Evolutionary conservation across 139 green algal genomes (phyloP).

Genomic region (Bryopsis sp.): DNA sequence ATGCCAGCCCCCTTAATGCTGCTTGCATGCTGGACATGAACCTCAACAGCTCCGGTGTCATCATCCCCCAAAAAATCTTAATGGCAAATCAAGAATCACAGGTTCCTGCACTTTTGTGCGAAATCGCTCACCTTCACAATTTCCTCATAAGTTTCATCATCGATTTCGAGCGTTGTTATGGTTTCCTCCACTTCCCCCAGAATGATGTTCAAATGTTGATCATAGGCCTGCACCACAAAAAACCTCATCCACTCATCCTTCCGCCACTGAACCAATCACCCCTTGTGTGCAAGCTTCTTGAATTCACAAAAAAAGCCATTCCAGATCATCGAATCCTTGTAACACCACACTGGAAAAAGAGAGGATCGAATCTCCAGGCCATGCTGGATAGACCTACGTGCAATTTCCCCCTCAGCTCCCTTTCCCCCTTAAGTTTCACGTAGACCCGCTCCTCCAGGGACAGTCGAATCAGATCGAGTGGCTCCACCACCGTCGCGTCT

Average conservation of each 20-base stretch:
- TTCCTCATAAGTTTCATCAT: constrained; percentile 99
- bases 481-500: constrained; percentile 85
- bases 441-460: constrained; percentile 91
- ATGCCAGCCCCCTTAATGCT: neutral
- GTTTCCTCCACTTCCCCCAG: constrained; percentile 97
- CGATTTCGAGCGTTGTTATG: constrained; percentile 89
- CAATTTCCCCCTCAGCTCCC: constrained; percentile 86
- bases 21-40: neutral
- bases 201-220: constrained; percentile 99
- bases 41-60: neutral
- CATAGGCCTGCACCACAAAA: constrained; percentile 77
- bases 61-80: neutral
- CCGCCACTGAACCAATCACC: no score
- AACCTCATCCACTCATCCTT: neutral
- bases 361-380: neutral
- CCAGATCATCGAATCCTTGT: no score
- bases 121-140: constrained; percentile 78
- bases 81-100: neutral
- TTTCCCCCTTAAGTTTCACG: constrained; percentile 86
- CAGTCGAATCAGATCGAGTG: constrained; percentile 89
- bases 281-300: no score
- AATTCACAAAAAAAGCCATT: no score
- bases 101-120: neutral
- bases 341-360: neutral
- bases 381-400: constrained; percentile 61